Percentiles rank a stretch among this genome's conserved stretches.
These are phyloP conservation scores for Gossypium lobatum DNA, from an alignment of 441 rosid genomes.

Conservation along the genomic window DNA sequence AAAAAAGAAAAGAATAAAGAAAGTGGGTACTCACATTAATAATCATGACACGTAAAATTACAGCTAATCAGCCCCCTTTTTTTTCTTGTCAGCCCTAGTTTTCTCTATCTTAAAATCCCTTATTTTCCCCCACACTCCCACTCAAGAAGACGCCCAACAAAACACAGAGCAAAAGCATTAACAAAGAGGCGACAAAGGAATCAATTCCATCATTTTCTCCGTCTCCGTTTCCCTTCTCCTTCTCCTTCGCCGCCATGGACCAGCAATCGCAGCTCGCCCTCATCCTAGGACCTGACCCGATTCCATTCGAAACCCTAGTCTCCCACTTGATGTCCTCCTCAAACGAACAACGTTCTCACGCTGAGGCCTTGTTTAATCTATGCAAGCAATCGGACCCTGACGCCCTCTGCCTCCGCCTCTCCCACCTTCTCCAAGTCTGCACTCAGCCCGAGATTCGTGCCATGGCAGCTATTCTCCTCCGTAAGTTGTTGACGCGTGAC, in stretches of 20 bases:
- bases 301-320: slow-evolving; percentile 80
- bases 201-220: slow-evolving; percentile 11
- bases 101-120: slow-evolving; percentile 7
- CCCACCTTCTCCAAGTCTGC: slow-evolving; percentile 73
- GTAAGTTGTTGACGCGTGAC: slow-evolving; percentile 85
- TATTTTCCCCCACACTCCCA: too few relatives aligned
- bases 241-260: slow-evolving; percentile 48
- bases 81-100: not conserved
- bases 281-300: slow-evolving; percentile 73
- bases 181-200: not conserved
- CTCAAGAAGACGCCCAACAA: not conserved
- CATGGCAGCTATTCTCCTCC: slow-evolving; percentile 91
- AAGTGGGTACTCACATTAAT: not conserved
- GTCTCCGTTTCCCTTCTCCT: not conserved
- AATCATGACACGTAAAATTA: not conserved
- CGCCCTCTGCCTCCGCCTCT: slow-evolving; percentile 73
- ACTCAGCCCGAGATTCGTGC: slow-evolving; percentile 78
- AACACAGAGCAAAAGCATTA: not conserved
- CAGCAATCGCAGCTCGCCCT: slow-evolving; percentile 80
- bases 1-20: not conserved
- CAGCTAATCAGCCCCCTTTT: not conserved
- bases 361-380: slow-evolving; percentile 82
- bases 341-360: slow-evolving; percentile 91
- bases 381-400: slow-evolving; percentile 85
- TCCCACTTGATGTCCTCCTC: slow-evolving; percentile 87